Evolutionary conservation across 2,329 filamentous ascomycete genomes (phyloP), one percentile per base, ranked within the genome.

Genomic region (Penicillium polonicum): DNA sequence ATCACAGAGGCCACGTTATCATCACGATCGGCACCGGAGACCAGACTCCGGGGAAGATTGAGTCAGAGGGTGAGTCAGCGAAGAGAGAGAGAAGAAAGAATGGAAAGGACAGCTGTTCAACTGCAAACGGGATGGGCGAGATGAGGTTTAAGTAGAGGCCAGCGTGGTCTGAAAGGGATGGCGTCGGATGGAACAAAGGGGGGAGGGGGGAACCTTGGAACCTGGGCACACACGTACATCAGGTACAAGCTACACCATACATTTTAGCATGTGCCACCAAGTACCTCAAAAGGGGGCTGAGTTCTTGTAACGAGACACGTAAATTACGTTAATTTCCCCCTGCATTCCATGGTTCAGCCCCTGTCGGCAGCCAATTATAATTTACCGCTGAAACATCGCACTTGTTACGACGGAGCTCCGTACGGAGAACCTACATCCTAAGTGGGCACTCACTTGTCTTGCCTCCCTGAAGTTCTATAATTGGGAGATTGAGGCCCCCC

Each of bases 71-170:
- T 57, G 57, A 60, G 58, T 64, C 56, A 64, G 61, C 56, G 49
- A 56, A 52, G 48, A 52, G 41, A 61, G 52, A 31, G 23, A 50
- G 31, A 46, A 46, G 39, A 46, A 52, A 52, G 43, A 48, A 19
- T 58, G 59, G 52, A 68, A 62, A 76, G 73, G 74, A 72, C 72
- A 76, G 60, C 55, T 76, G 74, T 68, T 65, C 63, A 49, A 62
- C 60, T 53, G 53, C 39, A 46, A 52, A 53, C 58, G 38, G 39
- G 39, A 52, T 56, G 59, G 56, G 35, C 43, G 38, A 59, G 54
- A 49, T 48, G 48, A 52, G 52, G 65, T 66, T 68, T 74, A 73
- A 75, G 69, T 74, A 76, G 70, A 76, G 74, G 74, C 73, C 74
- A 76, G 68, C 68, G 70, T 75, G 73, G 68, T 72, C 70, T 67